phyloP scores from a whole-genome alignment of 495 filamentous ascomycete species.

The Baudoinia panamericana region DNA sequence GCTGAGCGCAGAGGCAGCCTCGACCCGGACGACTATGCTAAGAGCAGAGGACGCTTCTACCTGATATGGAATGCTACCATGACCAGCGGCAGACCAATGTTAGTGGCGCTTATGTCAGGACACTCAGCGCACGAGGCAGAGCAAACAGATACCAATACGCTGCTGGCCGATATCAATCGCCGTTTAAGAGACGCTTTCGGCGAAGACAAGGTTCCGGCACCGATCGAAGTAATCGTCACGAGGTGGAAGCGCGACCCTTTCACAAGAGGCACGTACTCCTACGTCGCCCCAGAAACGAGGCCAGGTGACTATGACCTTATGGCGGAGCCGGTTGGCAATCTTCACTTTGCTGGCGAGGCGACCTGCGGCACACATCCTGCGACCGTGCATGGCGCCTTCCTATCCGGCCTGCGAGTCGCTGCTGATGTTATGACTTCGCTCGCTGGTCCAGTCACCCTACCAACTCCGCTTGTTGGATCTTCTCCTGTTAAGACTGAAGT shows the following conservation, averaged over 20 bases:
- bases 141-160: slow-evolving; percentile 51
- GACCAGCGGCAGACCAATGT: slow-evolving; percentile 71
- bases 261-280: slow-evolving; percentile 86
- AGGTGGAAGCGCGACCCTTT: slow-evolving; percentile 84
- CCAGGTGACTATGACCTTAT: slow-evolving; percentile 87
- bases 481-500: slow-evolving; percentile 9
- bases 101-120: slow-evolving; percentile 91
- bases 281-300: slow-evolving; percentile 63
- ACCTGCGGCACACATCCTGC: slow-evolving; percentile 91
- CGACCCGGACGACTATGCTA: slow-evolving; percentile 47
- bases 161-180: slow-evolving; percentile 65
- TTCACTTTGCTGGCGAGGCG: slow-evolving; percentile 95
- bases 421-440: slow-evolving; percentile 68
- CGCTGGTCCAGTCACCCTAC: slow-evolving; percentile 66
- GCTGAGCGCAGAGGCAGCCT: slow-evolving; percentile 42
- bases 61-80: slow-evolving; percentile 93
- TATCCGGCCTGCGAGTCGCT: slow-evolving; percentile 81
- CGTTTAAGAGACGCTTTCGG: slow-evolving; percentile 59
- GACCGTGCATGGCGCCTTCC: slow-evolving; percentile 91
- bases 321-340: slow-evolving; percentile 70
- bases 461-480: slow-evolving; percentile 28
- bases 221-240: slow-evolving; percentile 82
- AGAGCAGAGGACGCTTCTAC: slow-evolving; percentile 72
- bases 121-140: slow-evolving; percentile 87
- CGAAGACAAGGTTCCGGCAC: slow-evolving; percentile 50